phyloP scores from a whole-genome alignment of 495 filamentous ascomycete species.

The Daldinia bambusicola region DNA sequence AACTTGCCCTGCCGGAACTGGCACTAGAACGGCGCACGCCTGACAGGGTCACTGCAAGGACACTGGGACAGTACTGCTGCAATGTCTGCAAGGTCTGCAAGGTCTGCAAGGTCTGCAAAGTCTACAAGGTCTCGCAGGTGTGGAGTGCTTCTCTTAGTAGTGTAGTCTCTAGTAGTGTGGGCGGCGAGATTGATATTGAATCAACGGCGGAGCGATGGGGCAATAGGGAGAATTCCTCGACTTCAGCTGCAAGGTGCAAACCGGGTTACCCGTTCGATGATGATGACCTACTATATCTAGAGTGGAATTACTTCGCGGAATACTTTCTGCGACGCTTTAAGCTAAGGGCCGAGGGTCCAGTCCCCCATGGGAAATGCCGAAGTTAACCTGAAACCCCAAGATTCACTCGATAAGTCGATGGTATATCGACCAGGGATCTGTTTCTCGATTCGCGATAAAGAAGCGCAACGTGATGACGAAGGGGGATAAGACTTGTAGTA shows the following conservation, averaged over 20 bases:
- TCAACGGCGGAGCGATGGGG: slow-evolving; percentile 18
- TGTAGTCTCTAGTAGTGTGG: slow-evolving; percentile 27
- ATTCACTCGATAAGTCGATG: neutral
- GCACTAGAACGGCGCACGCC: slow-evolving; percentile 37
- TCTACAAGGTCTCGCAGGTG: slow-evolving; percentile 44
- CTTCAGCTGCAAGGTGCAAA: slow-evolving; percentile 32
- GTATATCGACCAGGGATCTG: slow-evolving; percentile 16
- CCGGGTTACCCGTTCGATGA: slow-evolving; percentile 13
- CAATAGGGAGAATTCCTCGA: slow-evolving; percentile 29
- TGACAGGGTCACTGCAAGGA: slow-evolving; percentile 36
- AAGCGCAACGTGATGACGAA: slow-evolving; percentile 35
- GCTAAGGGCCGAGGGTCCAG: neutral
- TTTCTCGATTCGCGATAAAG: slow-evolving; percentile 28
- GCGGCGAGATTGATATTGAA: slow-evolving; percentile 27
- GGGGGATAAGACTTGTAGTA: slow-evolving; percentile 24
- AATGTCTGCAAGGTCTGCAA: too few relatives aligned
- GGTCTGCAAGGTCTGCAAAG: slow-evolving; percentile 1
- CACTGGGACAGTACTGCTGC: too few relatives aligned
- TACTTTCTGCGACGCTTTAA: slow-evolving; percentile 1
- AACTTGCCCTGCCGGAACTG: slow-evolving; percentile 40
- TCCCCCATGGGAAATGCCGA: slow-evolving; percentile 16
- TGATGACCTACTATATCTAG: slow-evolving; percentile 12
- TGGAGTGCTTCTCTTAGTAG: slow-evolving; percentile 31
- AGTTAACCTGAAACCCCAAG: slow-evolving; percentile 14
- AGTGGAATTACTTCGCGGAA: neutral